Base-by-base conservation (phyloP, 2,329 filamentous ascomycete genomes). In the Aureobasidium leucospermi region DNA sequence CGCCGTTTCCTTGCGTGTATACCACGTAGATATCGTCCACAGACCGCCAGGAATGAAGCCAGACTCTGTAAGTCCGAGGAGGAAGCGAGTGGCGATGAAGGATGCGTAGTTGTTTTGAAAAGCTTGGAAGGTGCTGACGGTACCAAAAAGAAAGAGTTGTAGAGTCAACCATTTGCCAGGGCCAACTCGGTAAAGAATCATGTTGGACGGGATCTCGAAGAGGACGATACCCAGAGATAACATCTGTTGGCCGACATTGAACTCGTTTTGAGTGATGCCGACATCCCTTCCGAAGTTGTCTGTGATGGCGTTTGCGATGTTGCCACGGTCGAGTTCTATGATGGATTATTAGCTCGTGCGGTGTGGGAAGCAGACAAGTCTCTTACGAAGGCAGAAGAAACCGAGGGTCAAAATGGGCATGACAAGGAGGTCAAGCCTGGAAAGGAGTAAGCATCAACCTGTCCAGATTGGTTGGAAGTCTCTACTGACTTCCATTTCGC, bases 11-110 rank as follows among this genome's bases (percentile, higher is more conserved):
- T 71, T 69, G 3, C 71, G 71, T 31, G 76, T 79, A 60, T 80
- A 79, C 76, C 76, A 79, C 1, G 73, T 70, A 0, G 76, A 78
- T 1, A 80, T 72, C 0, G 78, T 79, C 66, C 74, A 80, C 1
- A 79, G 67, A 6, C 75, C 75, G 1, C 75, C 78, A 2, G 77
- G 77, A 47, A 78, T 79, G 60, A 78, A 77, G 1, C 76, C 76
- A 1, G 74, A 73, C 59, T 78, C 77, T 2, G 63, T 67, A 31
- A 67, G 63, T 6, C 73, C 73, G 7, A 76, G 70, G 3, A 77
- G 66, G 9, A 76, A 65, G 11, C 74, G 67, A 0, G 74, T 75
- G 0, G 68, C 67, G 10, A 75, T 66, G 63, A 72, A 76, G 2
- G 73, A 67, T 1, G 63, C 70, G 15, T 74, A 69, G 23, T 70